phyloP scores from a whole-genome alignment of 495 filamentous ascomycete species.

The Hyaloscypha hepaticicola region DNA sequence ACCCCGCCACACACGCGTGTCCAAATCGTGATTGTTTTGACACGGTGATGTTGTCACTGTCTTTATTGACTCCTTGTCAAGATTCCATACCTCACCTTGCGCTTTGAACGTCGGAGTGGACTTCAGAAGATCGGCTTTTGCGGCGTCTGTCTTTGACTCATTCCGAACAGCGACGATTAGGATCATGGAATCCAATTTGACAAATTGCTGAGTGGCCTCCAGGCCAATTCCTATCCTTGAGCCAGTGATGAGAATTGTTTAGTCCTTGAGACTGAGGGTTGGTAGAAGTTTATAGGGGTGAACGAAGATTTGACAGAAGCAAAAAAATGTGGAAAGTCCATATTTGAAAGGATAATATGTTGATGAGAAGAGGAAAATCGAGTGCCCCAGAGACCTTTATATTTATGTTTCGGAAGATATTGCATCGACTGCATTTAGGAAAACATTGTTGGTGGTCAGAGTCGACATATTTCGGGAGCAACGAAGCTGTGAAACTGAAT shows the following conservation, averaged over 20 bases:
- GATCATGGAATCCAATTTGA: slow-evolving; percentile 36
- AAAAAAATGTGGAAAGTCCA: not conserved
- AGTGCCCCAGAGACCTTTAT: not conserved
- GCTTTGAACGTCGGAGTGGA: slow-evolving; percentile 25
- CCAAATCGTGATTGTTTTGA: too few species aligned
- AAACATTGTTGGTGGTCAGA: too few species aligned
- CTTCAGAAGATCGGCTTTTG: slow-evolving; percentile 26
- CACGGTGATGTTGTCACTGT: not conserved
- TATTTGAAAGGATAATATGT: not conserved
- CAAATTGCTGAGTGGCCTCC: slow-evolving; percentile 45
- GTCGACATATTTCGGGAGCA: too few species aligned
- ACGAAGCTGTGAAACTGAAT: too few species aligned
- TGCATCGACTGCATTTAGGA: too few species aligned
- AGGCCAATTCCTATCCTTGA: slow-evolving; percentile 53
- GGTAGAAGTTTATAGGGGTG: not conserved
- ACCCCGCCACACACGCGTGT: too few species aligned
- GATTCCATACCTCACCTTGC: not conserved
- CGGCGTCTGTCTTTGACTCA: slow-evolving; percentile 36
- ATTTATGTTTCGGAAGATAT: too few species aligned
- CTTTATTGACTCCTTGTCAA: not conserved
- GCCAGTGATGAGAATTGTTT: slow-evolving; percentile 53
- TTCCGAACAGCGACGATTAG: slow-evolving; percentile 48
- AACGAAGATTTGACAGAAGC: slow-evolving; percentile 5
- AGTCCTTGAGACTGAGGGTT: slow-evolving; percentile 19
- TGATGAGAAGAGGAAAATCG: not conserved